Evolutionary conservation across 306 rosid genomes (phyloP).

Genomic region (Geum urbanum): DNA sequence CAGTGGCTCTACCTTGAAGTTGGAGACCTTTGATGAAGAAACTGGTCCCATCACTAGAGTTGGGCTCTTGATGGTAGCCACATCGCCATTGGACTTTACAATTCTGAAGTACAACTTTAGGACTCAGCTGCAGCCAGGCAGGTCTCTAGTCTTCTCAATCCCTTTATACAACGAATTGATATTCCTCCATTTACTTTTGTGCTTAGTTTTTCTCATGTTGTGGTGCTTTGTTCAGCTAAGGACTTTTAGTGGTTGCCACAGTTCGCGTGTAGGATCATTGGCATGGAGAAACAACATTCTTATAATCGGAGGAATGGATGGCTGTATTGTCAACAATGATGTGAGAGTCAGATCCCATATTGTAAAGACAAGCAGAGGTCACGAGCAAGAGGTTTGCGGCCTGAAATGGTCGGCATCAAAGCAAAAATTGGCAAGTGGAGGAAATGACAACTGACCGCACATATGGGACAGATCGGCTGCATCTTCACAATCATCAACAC

Average conservation of each 20-base stretch:
- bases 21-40: constrained; percentile 59
- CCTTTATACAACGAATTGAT: background rate
- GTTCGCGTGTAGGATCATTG: background rate
- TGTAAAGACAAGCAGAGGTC: background rate
- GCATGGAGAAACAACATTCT: background rate
- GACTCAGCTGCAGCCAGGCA: constrained; percentile 44
- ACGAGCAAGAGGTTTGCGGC: background rate
- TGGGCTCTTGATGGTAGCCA: constrained; percentile 86
- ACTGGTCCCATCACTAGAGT: constrained; percentile 63
- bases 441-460: background rate
- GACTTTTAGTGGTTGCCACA: constrained; percentile 48
- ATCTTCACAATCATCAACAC: constrained; percentile 39
- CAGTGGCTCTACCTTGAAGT: constrained; percentile 53
- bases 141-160: constrained; percentile 27
- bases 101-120: constrained; percentile 71
- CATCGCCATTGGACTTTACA: constrained; percentile 67
- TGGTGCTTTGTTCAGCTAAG: constrained; percentile 45
- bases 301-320: background rate
- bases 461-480: constrained; percentile 13
- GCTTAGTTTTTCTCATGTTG: background rate
- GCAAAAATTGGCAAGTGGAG: background rate
- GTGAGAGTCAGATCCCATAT: background rate
- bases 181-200: background rate
- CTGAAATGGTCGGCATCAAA: background rate
- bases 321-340: background rate